A percentile compares a stretch with the other conserved stretches of the same genome.
Conservation (phyloP, 2,329 filamentous ascomycete genomes). For the Leptographium wingfieldii region DNA sequence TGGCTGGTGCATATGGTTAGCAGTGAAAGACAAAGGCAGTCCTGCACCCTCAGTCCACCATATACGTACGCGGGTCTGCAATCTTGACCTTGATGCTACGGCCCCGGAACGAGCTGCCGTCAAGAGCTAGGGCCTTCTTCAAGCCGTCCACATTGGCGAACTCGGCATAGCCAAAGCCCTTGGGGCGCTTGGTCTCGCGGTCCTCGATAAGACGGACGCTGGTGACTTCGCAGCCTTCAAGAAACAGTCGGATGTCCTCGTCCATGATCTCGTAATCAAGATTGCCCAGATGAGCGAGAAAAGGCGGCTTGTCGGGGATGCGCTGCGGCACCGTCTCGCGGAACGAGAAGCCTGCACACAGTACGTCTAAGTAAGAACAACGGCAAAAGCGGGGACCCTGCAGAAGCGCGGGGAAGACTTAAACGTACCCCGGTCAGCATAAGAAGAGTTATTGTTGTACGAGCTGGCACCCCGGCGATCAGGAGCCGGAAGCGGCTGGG, state of each 20-base stretch:
- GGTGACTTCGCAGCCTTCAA: conserved; percentile 70
- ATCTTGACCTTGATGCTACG: conserved; percentile 88
- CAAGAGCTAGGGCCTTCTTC: conserved; percentile 77
- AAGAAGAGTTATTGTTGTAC: conserved; percentile 12
- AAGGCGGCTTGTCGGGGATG: conserved; percentile 84
- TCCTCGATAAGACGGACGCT: conserved; percentile 96
- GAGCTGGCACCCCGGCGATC: conserved; percentile 26
- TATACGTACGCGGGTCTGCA: conserved; percentile 86
- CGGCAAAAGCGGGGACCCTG: neutral
- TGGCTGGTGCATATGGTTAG: conserved; percentile 42
- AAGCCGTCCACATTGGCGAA: conserved; percentile 79
- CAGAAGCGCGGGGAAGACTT: neutral
- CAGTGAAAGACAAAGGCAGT: neutral
- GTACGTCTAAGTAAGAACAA: neutral
- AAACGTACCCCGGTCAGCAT: conserved; percentile 11
- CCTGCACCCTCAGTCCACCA: neutral
- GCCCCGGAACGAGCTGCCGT: conserved; percentile 72
- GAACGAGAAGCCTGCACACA: conserved; percentile 27
- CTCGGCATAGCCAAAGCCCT: conserved; percentile 97
- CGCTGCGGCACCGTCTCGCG: conserved; percentile 62
- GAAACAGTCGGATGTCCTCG: conserved; percentile 75
- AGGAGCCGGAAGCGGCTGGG: conserved; percentile 41
- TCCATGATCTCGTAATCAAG: conserved; percentile 87
- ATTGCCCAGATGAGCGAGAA: conserved; percentile 91
- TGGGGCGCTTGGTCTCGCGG: conserved; percentile 82